Evolutionary conservation across 1,284 basidiomycete species (phyloP).

Genomic region (Limonomyces culmigenus): DNA sequence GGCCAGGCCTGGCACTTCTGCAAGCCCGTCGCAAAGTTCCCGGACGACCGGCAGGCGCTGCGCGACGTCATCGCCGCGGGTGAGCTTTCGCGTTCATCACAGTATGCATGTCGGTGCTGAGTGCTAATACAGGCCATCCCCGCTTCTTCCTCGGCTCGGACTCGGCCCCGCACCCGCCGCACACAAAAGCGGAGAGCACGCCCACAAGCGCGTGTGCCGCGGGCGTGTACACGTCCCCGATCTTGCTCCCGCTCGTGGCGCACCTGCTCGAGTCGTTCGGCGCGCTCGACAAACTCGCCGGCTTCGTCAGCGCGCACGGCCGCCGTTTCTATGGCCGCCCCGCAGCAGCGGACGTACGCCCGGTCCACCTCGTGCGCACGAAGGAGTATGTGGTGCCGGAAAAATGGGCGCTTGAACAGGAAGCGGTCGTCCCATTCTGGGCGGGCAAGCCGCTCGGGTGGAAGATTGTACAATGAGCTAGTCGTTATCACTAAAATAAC

Average conservation of each 20-base stretch:
- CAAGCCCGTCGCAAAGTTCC: constrained; percentile 97
- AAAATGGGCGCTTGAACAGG: constrained; percentile 29
- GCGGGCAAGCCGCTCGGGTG: constrained; percentile 73
- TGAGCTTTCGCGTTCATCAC: constrained; percentile 13
- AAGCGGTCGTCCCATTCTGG: constrained; percentile 81
- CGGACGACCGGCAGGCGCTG: constrained; percentile 79
- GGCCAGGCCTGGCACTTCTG: constrained; percentile 95
- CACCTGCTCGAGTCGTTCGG: constrained; percentile 77
- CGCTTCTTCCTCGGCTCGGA: constrained; percentile 98
- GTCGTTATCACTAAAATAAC: no score
- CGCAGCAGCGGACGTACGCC: constrained; percentile 8
- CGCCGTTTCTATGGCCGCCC: constrained; percentile 60
- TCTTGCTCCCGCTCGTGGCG: constrained; percentile 77
- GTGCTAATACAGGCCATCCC: constrained; percentile 55
- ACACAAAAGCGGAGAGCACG: constrained; percentile 64
- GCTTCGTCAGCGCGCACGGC: constrained; percentile 66
- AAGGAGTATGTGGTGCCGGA: constrained; percentile 31
- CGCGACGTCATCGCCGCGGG: constrained; percentile 70
- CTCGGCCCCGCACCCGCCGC: constrained; percentile 82
- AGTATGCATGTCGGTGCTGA: not conserved
- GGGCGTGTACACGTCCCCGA: constrained; percentile 84
- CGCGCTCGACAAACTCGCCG: constrained; percentile 65
- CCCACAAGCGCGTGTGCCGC: constrained; percentile 75
- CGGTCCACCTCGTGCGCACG: constrained; percentile 20
- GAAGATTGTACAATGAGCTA: no score